Base-by-base conservation (phyloP, 176 grass and related monocot genomes). In the Lolium multiflorum region DNA sequence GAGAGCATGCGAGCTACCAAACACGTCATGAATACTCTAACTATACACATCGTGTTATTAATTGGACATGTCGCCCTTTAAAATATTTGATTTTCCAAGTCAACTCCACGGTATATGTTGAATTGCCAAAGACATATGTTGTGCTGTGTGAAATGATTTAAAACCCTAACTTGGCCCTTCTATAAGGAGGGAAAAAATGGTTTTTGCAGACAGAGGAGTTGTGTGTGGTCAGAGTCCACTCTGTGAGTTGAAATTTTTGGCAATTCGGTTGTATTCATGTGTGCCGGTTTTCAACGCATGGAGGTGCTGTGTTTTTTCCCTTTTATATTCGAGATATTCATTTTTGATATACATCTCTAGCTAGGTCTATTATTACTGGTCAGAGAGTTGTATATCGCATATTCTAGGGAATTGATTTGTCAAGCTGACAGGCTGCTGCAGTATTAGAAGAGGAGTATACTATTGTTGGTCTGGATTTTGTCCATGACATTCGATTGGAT, bases 211-310 rank as follows among this genome's bases (percentile, higher is more conserved):
- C 70, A 26, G 7, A 38, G 16, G 49, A 58, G 58, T 35, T 35
- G 31, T 78, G 78, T 85, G 90, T 67, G 52, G 71, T 93, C 71
- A 73, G 77, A 85, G 78, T 90, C 85, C 85, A 69, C 43, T 55
- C 69, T 50, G 41, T 6, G 77, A 66, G 63, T 93, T 84, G 91
- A 89, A 86, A 87, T 69, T 71, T 43, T 80, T 74, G 85, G 81
- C 81, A 83, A 84, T 81, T 47, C 22, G 37, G 11, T 84, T 88
- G 90, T 87, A 88, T 85, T 91, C 70, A 72, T 82, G 12, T 78
- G 90, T 35, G 63, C 13, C 24, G 18, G 58, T 82, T 90, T 85
- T 82, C 78, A 71, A 78, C 52, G 71, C 77, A 78, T 85, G 90
- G 54, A 18, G 22, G 43, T 79, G 76, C 28, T 52, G 41, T 65